These are phyloP conservation scores for Heritiera fomes DNA, from an alignment of 345 rosid genomes.

Conservation along the genomic window DNA sequence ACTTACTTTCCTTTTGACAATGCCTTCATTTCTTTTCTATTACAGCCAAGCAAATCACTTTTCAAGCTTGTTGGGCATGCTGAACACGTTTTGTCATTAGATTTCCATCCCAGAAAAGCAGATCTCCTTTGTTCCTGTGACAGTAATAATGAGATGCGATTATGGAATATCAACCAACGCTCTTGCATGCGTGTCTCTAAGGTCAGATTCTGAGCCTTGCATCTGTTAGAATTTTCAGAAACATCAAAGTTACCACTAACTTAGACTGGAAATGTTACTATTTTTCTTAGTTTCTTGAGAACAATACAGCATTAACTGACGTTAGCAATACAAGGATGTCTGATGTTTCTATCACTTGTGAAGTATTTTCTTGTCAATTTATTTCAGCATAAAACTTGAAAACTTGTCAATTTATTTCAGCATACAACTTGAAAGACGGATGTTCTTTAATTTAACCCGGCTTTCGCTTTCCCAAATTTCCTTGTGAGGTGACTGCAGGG, in stretches of 20 bases:
- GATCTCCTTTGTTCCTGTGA: constrained; percentile 41
- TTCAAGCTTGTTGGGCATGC: constrained; percentile 31
- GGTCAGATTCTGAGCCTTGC: constrained; percentile 21
- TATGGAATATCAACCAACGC: constrained; percentile 34
- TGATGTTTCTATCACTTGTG: too few species aligned
- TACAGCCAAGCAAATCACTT: constrained; percentile 32
- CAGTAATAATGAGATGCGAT: constrained; percentile 30
- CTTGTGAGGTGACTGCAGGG: constrained; percentile 23
- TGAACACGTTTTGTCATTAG: constrained; percentile 36
- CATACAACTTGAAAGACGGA: too few species aligned
- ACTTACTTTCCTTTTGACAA: not conserved
- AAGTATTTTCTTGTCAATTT: too few species aligned
- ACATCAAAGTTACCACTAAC: not conserved
- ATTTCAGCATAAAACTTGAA: too few species aligned
- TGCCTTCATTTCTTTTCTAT: not conserved
- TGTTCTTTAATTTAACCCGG: not conserved
- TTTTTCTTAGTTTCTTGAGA: too few species aligned
- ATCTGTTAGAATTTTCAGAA: not conserved
- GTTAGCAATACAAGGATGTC: not conserved
- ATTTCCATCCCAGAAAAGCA: constrained; percentile 33
- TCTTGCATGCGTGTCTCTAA: constrained; percentile 20
- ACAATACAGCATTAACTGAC: too few species aligned
- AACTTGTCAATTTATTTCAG: too few species aligned
- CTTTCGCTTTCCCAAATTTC: not conserved
- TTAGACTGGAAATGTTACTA: not conserved